phyloP scores from a whole-genome alignment of 1,284 basidiomycete genomes.

The Vanrija humicola region DNA sequence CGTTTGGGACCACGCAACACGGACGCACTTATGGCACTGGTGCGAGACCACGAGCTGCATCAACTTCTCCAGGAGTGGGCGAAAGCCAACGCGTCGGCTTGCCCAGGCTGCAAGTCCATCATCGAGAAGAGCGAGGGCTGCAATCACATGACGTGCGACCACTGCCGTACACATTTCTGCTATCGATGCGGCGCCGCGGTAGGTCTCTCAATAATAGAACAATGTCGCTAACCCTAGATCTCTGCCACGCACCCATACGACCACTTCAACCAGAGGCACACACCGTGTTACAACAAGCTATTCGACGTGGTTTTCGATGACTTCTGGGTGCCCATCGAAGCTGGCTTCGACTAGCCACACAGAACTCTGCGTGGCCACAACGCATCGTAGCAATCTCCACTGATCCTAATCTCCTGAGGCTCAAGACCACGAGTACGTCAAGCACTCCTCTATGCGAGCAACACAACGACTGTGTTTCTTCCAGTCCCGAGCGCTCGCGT shows the following conservation, averaged over 20 bases:
- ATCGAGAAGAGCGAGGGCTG: slow-evolving; percentile 48
- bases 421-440: too few relatives aligned
- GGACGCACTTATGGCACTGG: slow-evolving; percentile 4
- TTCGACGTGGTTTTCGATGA: slow-evolving; percentile 25
- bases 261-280: slow-evolving; percentile 36
- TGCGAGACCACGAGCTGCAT: slow-evolving; percentile 7
- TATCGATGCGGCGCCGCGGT: slow-evolving; percentile 42
- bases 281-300: slow-evolving; percentile 39
- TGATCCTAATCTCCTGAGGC: too few relatives aligned
- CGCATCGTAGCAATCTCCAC: too few relatives aligned
- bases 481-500: too few relatives aligned
- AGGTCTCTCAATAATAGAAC: slow-evolving; percentile 2
- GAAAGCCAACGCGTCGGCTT: slow-evolving; percentile 34
- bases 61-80: slow-evolving; percentile 31
- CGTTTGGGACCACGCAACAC: slow-evolving; percentile 2
- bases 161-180: slow-evolving; percentile 45
- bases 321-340: too few relatives aligned
- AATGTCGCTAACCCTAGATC: slow-evolving; percentile 12
- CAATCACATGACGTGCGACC: slow-evolving; percentile 48
- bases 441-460: too few relatives aligned
- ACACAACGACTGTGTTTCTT: too few relatives aligned
- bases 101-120: slow-evolving; percentile 42
- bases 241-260: slow-evolving; percentile 40
- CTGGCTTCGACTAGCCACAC: too few relatives aligned
- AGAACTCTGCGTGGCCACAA: too few relatives aligned